Evolutionary conservation across 2,329 filamentous ascomycete species (phyloP).

Genomic region (Penicillium freii): DNA sequence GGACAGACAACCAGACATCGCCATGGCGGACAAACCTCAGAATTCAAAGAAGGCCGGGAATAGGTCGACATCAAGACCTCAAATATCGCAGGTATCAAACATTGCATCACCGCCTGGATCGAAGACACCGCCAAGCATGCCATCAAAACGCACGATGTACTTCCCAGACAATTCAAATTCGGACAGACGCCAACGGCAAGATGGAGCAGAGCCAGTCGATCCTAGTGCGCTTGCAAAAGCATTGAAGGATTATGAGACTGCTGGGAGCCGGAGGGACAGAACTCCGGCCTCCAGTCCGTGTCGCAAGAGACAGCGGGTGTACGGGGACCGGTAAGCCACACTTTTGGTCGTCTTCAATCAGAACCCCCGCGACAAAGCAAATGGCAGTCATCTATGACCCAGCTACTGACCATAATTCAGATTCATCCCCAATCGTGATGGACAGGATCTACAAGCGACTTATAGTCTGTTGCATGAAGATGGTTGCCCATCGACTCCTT

Average conservation of each 20-base stretch:
- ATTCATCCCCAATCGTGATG: constrained; percentile 92
- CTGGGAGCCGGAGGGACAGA: constrained; percentile 57
- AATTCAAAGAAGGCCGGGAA: constrained; percentile 18
- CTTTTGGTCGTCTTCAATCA: neutral
- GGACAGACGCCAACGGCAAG: constrained; percentile 28
- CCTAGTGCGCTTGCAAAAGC: constrained; percentile 59
- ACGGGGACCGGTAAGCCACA: constrained; percentile 59
- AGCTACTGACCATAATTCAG: constrained; percentile 47
- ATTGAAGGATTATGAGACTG: constrained; percentile 61
- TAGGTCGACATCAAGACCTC: constrained; percentile 17
- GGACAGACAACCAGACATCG: constrained; percentile 14
- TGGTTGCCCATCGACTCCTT: constrained; percentile 86
- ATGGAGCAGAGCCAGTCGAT: constrained; percentile 55
- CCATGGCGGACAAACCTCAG: constrained; percentile 23
- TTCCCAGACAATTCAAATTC: constrained; percentile 32
- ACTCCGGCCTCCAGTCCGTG: constrained; percentile 66
- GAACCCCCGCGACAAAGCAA: neutral
- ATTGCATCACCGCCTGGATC: constrained; percentile 55
- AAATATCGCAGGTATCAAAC: constrained; percentile 30
- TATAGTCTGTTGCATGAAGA: constrained; percentile 91
- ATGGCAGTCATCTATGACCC: neutral
- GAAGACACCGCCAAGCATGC: constrained; percentile 59
- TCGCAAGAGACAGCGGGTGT: constrained; percentile 66
- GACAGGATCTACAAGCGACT: constrained; percentile 88
- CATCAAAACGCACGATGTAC: constrained; percentile 46